Percentiles rank a stretch among this genome's conserved stretches.
Conservation (phyloP, 2,329 filamentous ascomycete species). For the Endothia cerciana region DNA sequence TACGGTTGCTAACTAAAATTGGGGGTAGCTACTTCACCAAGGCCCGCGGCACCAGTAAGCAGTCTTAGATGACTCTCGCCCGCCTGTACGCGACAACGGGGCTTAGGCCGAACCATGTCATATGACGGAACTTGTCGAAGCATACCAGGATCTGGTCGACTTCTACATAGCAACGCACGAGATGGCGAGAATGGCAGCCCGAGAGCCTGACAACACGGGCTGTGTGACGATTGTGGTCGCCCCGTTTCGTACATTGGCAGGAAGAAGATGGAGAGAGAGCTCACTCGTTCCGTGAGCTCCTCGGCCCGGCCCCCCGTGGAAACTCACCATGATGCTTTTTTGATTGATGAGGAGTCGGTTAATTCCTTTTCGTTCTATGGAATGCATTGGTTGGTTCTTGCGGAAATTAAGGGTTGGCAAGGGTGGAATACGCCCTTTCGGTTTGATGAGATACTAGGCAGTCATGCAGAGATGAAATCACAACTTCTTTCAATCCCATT, state of each 20-base stretch:
- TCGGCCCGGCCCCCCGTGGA: too few relatives aligned
- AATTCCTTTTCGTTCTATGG: neutral
- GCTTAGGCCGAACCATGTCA: neutral
- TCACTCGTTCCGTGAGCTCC: too few relatives aligned
- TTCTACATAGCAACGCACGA: neutral
- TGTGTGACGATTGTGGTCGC: neutral
- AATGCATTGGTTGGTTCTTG: neutral
- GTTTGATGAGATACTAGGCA: constrained; percentile 12
- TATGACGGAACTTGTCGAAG: neutral
- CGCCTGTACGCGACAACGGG: neutral
- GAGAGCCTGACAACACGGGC: neutral
- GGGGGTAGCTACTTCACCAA: constrained; percentile 41
- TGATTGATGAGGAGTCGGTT: constrained; percentile 2
- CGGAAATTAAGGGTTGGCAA: neutral
- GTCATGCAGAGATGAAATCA: constrained; percentile 13
- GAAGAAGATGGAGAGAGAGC: neutral
- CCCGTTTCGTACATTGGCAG: neutral
- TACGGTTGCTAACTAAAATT: constrained; percentile 25
- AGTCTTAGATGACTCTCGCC: neutral
- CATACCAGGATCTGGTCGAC: neutral
- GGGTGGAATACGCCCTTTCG: neutral
- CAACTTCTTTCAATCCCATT: constrained; percentile 1
- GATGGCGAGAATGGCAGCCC: neutral
- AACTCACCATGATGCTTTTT: neutral
- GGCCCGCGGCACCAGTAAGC: constrained; percentile 38